Conservation (phyloP, 805 yeast genomes). For the Citeromyces matritensis region DNA sequence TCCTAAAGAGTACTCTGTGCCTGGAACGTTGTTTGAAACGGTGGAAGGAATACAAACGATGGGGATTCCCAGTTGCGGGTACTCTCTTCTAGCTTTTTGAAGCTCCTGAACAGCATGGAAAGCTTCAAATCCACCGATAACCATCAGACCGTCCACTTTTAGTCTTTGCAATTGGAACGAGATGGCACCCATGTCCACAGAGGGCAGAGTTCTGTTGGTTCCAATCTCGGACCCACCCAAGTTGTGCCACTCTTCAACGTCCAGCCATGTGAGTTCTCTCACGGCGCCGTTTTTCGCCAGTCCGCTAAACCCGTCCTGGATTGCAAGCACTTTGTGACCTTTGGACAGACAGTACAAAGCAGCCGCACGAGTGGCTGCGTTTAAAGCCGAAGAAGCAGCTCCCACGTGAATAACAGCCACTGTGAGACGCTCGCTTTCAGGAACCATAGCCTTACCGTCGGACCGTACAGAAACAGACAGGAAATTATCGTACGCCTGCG, state of each 20-base stretch:
- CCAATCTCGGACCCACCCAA: conserved; percentile 76
- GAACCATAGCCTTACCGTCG: conserved; percentile 46
- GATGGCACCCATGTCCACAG: conserved; percentile 49
- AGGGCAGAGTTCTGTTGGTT: conserved; percentile 60
- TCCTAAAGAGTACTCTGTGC: conserved; percentile 67
- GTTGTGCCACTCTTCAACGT: conserved; percentile 59
- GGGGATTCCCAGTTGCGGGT: conserved; percentile 65
- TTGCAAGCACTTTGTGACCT: conserved; percentile 61
- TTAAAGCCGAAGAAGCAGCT: conserved; percentile 70
- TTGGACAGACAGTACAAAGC: conserved; percentile 62
- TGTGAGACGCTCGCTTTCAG: conserved; percentile 35
- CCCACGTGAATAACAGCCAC: conserved; percentile 67
- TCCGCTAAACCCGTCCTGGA: conserved; percentile 65
- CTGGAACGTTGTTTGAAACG: conserved; percentile 69
- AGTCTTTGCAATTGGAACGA: conserved; percentile 62
- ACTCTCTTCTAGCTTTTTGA: conserved; percentile 39
- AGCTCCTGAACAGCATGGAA: conserved; percentile 58
- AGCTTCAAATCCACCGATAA: conserved; percentile 77
- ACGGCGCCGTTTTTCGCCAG: conserved; percentile 49
- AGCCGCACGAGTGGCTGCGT: conserved; percentile 63
- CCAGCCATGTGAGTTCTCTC: conserved; percentile 47
- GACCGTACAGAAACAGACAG: conserved; percentile 55
- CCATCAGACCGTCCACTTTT: conserved; percentile 52
- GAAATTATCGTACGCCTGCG: conserved; percentile 47
- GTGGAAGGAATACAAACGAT: conserved; percentile 71